A percentile compares a stretch with the other conserved stretches of the same genome.
Evolutionary conservation across 495 filamentous ascomycete genomes (phyloP).

Genomic region (Neurospora tetrasperma): DNA sequence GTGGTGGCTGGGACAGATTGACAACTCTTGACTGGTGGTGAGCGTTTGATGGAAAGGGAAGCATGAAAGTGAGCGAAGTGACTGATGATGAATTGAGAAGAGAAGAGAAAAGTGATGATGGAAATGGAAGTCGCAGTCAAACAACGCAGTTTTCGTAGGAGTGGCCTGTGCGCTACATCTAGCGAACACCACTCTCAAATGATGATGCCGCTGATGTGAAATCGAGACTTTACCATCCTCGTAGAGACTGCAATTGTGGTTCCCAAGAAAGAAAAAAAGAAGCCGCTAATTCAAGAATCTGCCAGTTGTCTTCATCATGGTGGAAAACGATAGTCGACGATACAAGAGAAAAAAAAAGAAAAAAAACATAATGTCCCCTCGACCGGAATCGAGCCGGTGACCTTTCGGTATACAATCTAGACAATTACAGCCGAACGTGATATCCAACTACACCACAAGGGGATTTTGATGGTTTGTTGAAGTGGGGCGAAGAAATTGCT

Average conservation of each 20-base stretch:
- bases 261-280: not conserved
- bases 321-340: not conserved
- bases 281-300: too few species aligned
- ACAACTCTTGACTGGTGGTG: not conserved
- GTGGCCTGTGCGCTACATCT: not conserved
- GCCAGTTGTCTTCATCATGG: not conserved
- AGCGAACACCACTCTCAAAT: not conserved
- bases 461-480: not conserved
- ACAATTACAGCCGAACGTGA: not conserved
- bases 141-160: not conserved
- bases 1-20: not conserved
- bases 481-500: not conserved
- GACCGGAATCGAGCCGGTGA: slow-evolving; percentile 1
- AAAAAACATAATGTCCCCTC: not conserved
- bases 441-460: not conserved
- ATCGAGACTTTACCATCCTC: not conserved
- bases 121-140: not conserved
- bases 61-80: not conserved
- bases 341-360: not conserved
- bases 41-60: not conserved
- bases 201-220: not conserved
- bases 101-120: not conserved
- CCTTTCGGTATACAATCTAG: not conserved
- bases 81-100: not conserved
- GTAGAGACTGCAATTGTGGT: not conserved